Evolutionary conservation across 495 filamentous ascomycete genomes (phyloP), one percentile per base, ranked within the genome.

Genomic region (Xylaria cubensis): DNA sequence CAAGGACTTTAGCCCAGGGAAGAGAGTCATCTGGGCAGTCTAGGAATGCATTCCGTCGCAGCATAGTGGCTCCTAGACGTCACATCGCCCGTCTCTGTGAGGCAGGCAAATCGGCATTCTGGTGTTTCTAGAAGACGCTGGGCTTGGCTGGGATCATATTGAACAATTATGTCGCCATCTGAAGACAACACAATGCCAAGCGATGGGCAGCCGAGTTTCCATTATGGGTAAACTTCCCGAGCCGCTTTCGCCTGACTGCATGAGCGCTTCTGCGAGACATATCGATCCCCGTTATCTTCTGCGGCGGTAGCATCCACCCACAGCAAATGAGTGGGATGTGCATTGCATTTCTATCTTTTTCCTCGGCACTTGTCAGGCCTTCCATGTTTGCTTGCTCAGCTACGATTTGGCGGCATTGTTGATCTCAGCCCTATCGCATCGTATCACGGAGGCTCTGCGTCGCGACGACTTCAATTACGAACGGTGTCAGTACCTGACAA

Each of bases 111-210:
- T 41, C 2, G 32, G 34, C 44, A 13, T 34, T 46, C 26, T 17
- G 10, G 21, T 13, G 8, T 51, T 48, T 69, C 53, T 61, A 10
- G 26, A 69, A 56, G 63, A 34, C 42, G 21, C 46, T 36, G n/a
- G 32, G 32, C 32, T 34, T 34, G 32, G 32, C 32, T 67, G 19
- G 50, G 50, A 15, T 56, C 29, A 67, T 67, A 56, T 67, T 67
- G 32, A n/a, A 56, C 65, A 55, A 69, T 34, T 24, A 69, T 61
- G 53, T 69, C 53, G 67, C 67, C 32, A 69, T 69, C 67, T 50
- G n/a, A 42, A 24, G 39, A 29, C 67, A 69, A 46, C 53, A 21
- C 53, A 17, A 34, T 21, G 67, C 67, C 67, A 69, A 69, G 67
- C 53, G 46, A 48, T 51, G 21, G 13, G 17, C 51, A 59, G 17